Conservation (phyloP, 768 basidiomycete genomes). For the Serendipita indica region DNA sequence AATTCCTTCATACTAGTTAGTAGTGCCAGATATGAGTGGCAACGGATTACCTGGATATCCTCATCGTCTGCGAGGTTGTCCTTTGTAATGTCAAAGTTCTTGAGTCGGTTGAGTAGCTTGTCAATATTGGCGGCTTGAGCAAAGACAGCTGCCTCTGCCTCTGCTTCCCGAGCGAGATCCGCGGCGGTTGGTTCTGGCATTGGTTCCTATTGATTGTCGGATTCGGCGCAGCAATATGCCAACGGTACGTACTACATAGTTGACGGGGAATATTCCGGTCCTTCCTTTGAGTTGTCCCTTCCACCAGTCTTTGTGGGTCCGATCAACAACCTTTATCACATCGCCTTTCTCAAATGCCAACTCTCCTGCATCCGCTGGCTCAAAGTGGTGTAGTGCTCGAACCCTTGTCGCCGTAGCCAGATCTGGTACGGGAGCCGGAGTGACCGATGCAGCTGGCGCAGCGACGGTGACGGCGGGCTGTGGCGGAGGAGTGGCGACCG, state of each 20-base stretch:
- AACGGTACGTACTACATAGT: slow-evolving; percentile 63
- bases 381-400: slow-evolving; percentile 76
- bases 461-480: slow-evolving; percentile 18
- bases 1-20: slow-evolving; percentile 46
- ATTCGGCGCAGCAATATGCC: background rate
- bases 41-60: slow-evolving; percentile 55
- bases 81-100: slow-evolving; percentile 53
- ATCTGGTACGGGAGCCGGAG: slow-evolving; percentile 20
- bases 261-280: slow-evolving; percentile 93
- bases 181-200: slow-evolving; percentile 68
- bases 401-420: slow-evolving; percentile 57
- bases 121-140: slow-evolving; percentile 76
- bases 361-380: slow-evolving; percentile 77
- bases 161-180: slow-evolving; percentile 67
- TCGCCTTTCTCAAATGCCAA: slow-evolving; percentile 86
- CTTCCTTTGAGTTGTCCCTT: slow-evolving; percentile 77
- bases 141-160: slow-evolving; percentile 81
- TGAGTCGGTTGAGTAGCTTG: slow-evolving; percentile 56
- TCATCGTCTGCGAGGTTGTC: slow-evolving; percentile 85
- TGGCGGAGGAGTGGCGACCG: slow-evolving; percentile 17
- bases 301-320: slow-evolving; percentile 96
- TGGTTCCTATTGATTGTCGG: slow-evolving; percentile 39
- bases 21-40: slow-evolving; percentile 9
- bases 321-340: slow-evolving; percentile 86
- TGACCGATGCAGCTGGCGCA: slow-evolving; percentile 17